phyloP scores from a whole-genome alignment of 371 early-diverging fungal species.

The Syncephalastrum racemosum region DNA sequence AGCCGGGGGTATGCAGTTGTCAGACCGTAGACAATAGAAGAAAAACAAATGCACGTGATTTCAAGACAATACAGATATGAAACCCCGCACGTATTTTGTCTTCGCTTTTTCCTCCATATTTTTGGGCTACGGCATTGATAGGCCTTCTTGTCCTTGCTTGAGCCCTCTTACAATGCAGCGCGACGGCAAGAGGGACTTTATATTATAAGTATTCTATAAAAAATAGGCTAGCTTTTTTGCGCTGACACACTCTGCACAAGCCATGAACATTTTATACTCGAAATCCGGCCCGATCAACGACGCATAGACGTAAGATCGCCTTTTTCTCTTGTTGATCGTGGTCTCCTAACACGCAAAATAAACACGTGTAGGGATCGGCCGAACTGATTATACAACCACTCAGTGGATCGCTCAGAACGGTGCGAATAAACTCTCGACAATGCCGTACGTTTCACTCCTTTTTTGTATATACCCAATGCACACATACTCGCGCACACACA shows the following conservation, averaged over 20 bases:
- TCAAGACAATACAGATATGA: too few relatives aligned
- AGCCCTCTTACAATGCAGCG: slow-evolving; percentile 26
- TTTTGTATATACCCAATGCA: background rate
- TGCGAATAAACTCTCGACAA: slow-evolving; percentile 65
- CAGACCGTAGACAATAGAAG: too few relatives aligned
- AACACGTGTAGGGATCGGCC: slow-evolving; percentile 54
- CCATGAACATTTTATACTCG: slow-evolving; percentile 58
- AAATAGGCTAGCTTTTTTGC: slow-evolving; percentile 7
- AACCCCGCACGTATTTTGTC: too few relatives aligned
- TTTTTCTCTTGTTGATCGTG: background rate
- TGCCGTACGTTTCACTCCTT: slow-evolving; percentile 46
- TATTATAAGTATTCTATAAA: slow-evolving; percentile 44
- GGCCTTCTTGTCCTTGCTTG: too few relatives aligned
- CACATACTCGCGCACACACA: background rate
- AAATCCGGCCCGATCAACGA: slow-evolving; percentile 44
- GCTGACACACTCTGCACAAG: slow-evolving; percentile 33
- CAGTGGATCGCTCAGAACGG: slow-evolving; percentile 37
- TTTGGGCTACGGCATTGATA: too few relatives aligned
- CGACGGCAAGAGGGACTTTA: slow-evolving; percentile 40
- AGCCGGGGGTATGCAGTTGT: too few relatives aligned
- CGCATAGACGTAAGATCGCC: slow-evolving; percentile 35
- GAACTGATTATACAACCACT: slow-evolving; percentile 63
- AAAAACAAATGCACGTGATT: too few relatives aligned
- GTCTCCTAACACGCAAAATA: background rate
- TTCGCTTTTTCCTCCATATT: too few relatives aligned